Evolutionary conservation across 208 protist genomes (phyloP).

Genomic region (Crithidia fasciculata): DNA sequence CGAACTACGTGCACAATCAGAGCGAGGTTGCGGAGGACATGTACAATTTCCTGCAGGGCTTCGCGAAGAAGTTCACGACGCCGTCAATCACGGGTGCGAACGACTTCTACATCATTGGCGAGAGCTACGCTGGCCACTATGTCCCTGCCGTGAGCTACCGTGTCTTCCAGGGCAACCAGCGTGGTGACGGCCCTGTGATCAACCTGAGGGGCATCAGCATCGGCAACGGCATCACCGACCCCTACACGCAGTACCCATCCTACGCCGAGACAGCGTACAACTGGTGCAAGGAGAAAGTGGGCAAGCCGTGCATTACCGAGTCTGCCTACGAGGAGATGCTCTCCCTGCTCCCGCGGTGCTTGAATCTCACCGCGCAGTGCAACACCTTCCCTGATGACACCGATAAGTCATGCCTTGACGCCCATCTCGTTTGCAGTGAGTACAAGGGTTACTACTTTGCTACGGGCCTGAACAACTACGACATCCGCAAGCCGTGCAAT

Average conservation of each 20-base stretch:
- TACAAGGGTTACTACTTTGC: constrained; percentile 35
- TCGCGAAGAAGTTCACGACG: constrained; percentile 49
- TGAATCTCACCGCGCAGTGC: constrained; percentile 23
- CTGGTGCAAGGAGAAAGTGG: constrained; percentile 57
- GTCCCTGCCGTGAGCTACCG: constrained; percentile 54
- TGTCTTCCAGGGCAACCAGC: constrained; percentile 42
- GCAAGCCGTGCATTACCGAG: constrained; percentile 60
- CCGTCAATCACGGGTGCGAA: constrained; percentile 33
- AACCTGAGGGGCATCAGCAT: constrained; percentile 66
- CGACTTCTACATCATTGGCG: constrained; percentile 79
- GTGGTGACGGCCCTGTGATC: constrained; percentile 33
- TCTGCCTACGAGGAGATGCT: constrained; percentile 48
- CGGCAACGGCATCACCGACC: constrained; percentile 89
- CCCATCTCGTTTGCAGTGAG: constrained; percentile 9
- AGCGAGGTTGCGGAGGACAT: constrained; percentile 83
- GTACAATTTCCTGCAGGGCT: constrained; percentile 77
- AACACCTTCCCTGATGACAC: constrained; percentile 14
- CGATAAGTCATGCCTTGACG: constrained; percentile 22
- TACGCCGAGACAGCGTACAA: constrained; percentile 46
- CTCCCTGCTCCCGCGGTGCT: constrained; percentile 48
- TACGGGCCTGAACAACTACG: constrained; percentile 53
- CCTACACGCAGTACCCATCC: constrained; percentile 64
- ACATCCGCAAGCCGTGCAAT: constrained; percentile 74
- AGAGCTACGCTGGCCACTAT: constrained; percentile 87
- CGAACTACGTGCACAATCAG: constrained; percentile 72